Evolutionary conservation across 1,139 yeast species (phyloP), one percentile per base, ranked within the genome.

Genomic region (Hansenula sp.): DNA sequence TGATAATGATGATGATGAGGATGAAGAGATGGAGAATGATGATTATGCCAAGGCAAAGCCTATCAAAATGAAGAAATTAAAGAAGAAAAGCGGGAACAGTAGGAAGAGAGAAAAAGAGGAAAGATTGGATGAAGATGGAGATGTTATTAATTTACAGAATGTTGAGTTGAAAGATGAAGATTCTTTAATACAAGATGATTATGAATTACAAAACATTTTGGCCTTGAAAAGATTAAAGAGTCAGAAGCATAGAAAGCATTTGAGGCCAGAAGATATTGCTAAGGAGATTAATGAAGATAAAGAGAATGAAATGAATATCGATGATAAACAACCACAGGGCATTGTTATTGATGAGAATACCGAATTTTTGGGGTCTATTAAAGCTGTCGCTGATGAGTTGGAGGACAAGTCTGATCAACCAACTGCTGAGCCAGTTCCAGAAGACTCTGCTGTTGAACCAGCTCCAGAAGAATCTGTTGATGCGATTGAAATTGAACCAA

Each of bases 341-440:
- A 49, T 76, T 29, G 68, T 76, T 0, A 67, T 80, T 38, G 83
- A 83, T 58, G 86, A 80, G 44, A 81, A 79, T 4, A 60, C 70
- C 3, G 84, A 79, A 31, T 84, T 86, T 58, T 66, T 86, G 47
- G 69, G 65, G 17, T 63, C 68, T 1, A 50, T 78, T 6, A 57
- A 59, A 37, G 41, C 52, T n/a, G 6, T 3, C 24, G 15, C 15
- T 7, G 15, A 30, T 10, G 13, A 25, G 1, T 2, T 47, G 5
- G 27, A 47, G 9, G 49, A 41, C 8, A 15, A 24, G 30, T 24
- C 21, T 13, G 15, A 38, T 33, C 8, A 44, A 12, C 46, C 38
- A 2, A 42, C 12, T 17, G 19, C 11, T 17, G 33, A 27, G 10
- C 18, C 4, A 10, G 12, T 11, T 15, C 18, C 11, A 33, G 19